Conservation (phyloP, 768 basidiomycete genomes). For the Tylopilus cervinicoccineus region DNA sequence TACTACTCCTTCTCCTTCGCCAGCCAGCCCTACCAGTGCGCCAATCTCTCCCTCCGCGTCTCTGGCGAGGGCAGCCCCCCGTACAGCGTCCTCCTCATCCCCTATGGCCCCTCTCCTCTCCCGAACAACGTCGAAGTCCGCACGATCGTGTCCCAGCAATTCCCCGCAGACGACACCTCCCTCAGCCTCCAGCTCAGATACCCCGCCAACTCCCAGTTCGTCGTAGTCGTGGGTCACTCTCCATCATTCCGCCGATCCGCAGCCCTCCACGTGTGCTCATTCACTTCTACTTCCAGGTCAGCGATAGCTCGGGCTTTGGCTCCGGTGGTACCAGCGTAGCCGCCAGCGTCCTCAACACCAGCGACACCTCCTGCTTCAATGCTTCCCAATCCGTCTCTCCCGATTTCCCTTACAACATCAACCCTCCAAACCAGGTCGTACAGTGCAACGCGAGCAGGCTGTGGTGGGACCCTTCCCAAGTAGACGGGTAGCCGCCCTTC, state of each 20-base stretch:
- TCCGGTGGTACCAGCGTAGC: conserved; percentile 72
- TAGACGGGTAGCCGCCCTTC: conserved; percentile 46
- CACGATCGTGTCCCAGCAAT: conserved; percentile 52
- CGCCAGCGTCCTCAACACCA: conserved; percentile 48
- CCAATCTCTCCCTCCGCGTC: conserved; percentile 55
- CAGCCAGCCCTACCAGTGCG: conserved; percentile 59
- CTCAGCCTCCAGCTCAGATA: conserved; percentile 57
- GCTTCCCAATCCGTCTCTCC: conserved; percentile 43
- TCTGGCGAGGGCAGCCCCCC: conserved; percentile 63
- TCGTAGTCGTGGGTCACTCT: conserved; percentile 61
- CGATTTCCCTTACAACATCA: conserved; percentile 55
- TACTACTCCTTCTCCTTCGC: conserved; percentile 44
- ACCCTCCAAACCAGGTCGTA: conserved; percentile 59
- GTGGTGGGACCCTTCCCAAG: conserved; percentile 54
- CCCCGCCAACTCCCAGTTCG: conserved; percentile 67
- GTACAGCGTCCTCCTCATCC: conserved; percentile 63
- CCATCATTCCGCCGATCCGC: neutral
- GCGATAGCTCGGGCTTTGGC: conserved; percentile 59
- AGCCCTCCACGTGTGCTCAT: neutral
- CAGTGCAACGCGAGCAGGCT: conserved; percentile 62
- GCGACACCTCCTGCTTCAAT: conserved; percentile 60
- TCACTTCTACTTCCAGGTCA: conserved; percentile 39
- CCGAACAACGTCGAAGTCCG: conserved; percentile 61
- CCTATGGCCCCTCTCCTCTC: conserved; percentile 61
- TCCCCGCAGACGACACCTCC: conserved; percentile 38